phyloP scores from a whole-genome alignment of 768 basidiomycete species.

The Multifurca ochricompacta region DNA sequence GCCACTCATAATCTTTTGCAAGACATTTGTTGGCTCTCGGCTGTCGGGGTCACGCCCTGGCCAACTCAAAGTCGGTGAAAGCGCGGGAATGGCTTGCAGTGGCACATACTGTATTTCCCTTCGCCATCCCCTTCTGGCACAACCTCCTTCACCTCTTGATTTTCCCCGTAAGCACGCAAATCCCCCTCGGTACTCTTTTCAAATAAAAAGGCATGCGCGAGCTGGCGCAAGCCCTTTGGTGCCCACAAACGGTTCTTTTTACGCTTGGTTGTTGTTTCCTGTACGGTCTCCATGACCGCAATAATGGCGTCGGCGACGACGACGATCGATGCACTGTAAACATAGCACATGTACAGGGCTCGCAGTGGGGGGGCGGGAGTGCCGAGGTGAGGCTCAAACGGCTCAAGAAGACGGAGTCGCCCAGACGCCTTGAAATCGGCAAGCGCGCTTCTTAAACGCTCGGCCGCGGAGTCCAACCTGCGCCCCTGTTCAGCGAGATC shows the following conservation, averaged over 20 bases:
- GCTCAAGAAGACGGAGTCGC: conserved; percentile 35
- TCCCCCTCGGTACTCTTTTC: conserved; percentile 26
- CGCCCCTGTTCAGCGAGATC: conserved; percentile 18
- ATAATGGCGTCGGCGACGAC: conserved; percentile 32
- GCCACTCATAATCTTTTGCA: conserved; percentile 34
- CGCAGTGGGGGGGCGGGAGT: conserved; percentile 27
- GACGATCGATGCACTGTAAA: conserved; percentile 40
- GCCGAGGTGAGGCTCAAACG: conserved; percentile 35
- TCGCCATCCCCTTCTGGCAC: conserved; percentile 22
- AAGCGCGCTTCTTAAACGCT: conserved; percentile 25
- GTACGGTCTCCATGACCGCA: conserved; percentile 31
- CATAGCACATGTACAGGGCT: conserved; percentile 43
- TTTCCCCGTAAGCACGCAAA: conserved; percentile 25
- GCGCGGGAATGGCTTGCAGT: not conserved
- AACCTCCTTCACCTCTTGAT: conserved; percentile 26
- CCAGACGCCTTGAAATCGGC: conserved; percentile 28
- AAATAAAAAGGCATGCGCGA: conserved; percentile 26
- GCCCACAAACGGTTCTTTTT: conserved; percentile 39
- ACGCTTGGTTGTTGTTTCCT: conserved; percentile 33
- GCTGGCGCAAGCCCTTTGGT: conserved; percentile 37
- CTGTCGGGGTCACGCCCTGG: conserved; percentile 42
- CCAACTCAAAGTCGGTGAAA: not conserved
- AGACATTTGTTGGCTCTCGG: conserved; percentile 34
- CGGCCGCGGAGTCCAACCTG: conserved; percentile 25
- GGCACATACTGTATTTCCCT: conserved; percentile 18